A percentile compares a stretch with the other conserved stretches of the same genome.
Evolutionary conservation across 805 yeast species (phyloP).

Genomic region (Alloascoidea africana): DNA sequence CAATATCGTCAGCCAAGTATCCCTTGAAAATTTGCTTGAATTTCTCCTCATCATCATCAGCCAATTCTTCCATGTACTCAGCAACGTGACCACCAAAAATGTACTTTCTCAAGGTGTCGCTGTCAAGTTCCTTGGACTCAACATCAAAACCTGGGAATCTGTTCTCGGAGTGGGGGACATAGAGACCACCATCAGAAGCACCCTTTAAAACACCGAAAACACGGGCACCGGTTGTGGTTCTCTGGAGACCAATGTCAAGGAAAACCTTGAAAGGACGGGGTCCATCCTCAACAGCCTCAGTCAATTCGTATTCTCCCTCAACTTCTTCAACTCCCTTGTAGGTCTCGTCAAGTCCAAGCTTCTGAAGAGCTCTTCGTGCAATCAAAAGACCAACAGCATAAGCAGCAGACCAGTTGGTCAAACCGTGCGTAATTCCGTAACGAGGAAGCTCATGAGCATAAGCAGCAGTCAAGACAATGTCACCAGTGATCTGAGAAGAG

Average conservation of each 20-base stretch:
- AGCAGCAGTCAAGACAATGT: conserved; percentile 90
- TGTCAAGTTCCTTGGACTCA: conserved; percentile 95
- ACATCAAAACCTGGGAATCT: conserved; percentile 99
- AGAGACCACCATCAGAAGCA: conserved; percentile 99
- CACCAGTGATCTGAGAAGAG: conserved; percentile 96
- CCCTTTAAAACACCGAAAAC: conserved; percentile 99
- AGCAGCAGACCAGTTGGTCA: conserved; percentile 99
- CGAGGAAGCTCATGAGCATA: conserved; percentile 97
- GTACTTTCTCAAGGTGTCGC: conserved; percentile 95
- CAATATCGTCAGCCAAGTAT: conserved; percentile 93
- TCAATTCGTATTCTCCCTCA: conserved; percentile 96
- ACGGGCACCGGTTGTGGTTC: conserved; percentile 99
- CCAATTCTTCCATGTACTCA: conserved; percentile 99
- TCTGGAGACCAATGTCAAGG: conserved; percentile 98
- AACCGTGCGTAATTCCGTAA: conserved; percentile 96
- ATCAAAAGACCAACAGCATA: conserved; percentile 96
- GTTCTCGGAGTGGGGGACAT: conserved; percentile 98
- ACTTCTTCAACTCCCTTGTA: conserved; percentile 98
- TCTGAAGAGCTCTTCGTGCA: conserved; percentile 98
- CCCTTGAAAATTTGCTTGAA: conserved; percentile 91
- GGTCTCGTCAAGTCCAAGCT: conserved; percentile 96
- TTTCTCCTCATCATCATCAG: conserved; percentile 99
- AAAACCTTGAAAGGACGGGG: conserved; percentile 99
- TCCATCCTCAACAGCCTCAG: conserved; percentile 98
- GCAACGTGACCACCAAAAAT: conserved; percentile 99